Conservation (phyloP, 208 protist species). For the Dictyostelium gargantuum region DNA sequence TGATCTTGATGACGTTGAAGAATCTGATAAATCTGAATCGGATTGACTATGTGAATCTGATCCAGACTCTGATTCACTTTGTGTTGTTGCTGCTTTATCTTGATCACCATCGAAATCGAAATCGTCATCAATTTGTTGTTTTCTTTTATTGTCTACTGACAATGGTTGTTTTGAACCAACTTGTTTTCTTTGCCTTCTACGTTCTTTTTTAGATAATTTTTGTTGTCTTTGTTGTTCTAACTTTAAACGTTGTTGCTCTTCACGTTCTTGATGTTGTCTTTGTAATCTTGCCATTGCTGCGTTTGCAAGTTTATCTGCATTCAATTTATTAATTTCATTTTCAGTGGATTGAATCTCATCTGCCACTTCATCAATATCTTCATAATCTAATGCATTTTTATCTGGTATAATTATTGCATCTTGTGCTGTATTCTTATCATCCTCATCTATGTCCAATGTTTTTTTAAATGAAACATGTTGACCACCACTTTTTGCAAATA, state of each 20-base stretch:
- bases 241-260: background rate
- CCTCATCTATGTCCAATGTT: slow-evolving; percentile 23
- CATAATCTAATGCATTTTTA: slow-evolving; percentile 6
- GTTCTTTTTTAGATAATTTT: background rate
- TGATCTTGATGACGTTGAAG: background rate
- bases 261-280: background rate
- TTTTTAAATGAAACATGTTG: background rate
- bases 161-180: background rate
- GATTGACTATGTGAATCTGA: background rate
- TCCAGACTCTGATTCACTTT: background rate
- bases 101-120: slow-evolving; percentile 15
- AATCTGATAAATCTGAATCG: background rate
- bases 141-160: background rate
- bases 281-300: slow-evolving; percentile 4
- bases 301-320: slow-evolving; percentile 36
- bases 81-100: background rate
- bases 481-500: slow-evolving; percentile 32
- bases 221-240: background rate
- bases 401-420: background rate
- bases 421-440: background rate
- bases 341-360: slow-evolving; percentile 2
- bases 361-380: slow-evolving; percentile 33
- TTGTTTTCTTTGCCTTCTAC: background rate
- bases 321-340: slow-evolving; percentile 15
- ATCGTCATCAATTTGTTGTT: background rate